A percentile compares a stretch with the other conserved stretches of the same genome.
Evolutionary conservation across 2,329 filamentous ascomycete species (phyloP).

Genomic region (Alternaria rosae): DNA sequence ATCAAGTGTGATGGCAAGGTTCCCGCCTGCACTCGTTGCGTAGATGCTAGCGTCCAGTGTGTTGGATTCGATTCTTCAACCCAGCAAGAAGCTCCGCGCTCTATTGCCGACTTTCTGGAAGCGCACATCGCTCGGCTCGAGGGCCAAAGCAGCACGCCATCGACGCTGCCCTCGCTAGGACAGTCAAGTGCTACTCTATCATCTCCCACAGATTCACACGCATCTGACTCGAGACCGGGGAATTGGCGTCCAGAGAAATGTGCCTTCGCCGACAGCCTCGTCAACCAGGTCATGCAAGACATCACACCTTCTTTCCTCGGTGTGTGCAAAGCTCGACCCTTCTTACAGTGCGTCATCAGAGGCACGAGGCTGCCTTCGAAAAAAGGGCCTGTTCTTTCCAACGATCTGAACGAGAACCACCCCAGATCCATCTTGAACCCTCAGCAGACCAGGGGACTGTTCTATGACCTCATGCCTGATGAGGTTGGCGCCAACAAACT

Average conservation of each 20-base stretch:
- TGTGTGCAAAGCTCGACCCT: slow-evolving; percentile 41
- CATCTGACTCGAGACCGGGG: slow-evolving; percentile 26
- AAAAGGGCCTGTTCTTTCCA: slow-evolving; percentile 44
- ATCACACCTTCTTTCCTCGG: slow-evolving; percentile 48
- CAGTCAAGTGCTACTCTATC: slow-evolving; percentile 27
- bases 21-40: slow-evolving; percentile 44
- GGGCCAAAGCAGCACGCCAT: slow-evolving; percentile 22
- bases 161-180: slow-evolving; percentile 22
- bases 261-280: slow-evolving; percentile 40
- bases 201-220: slow-evolving; percentile 37
- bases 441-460: slow-evolving; percentile 34
- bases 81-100: slow-evolving; percentile 42
- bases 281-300: slow-evolving; percentile 46
- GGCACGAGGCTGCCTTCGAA: slow-evolving; percentile 46
- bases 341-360: slow-evolving; percentile 46
- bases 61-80: slow-evolving; percentile 48
- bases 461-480: slow-evolving; percentile 39
- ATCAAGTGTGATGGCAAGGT: slow-evolving; percentile 47
- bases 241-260: slow-evolving; percentile 32
- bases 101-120: slow-evolving; percentile 46
- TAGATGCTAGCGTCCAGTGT: slow-evolving; percentile 40
- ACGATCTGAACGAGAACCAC: slow-evolving; percentile 47
- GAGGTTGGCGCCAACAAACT: slow-evolving; percentile 42
- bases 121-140: slow-evolving; percentile 41
- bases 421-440: slow-evolving; percentile 49